Percentiles rank a stretch among this genome's conserved stretches.
Conservation (phyloP, 1,139 yeast species). For the Suhomyces ambrosiae region DNA sequence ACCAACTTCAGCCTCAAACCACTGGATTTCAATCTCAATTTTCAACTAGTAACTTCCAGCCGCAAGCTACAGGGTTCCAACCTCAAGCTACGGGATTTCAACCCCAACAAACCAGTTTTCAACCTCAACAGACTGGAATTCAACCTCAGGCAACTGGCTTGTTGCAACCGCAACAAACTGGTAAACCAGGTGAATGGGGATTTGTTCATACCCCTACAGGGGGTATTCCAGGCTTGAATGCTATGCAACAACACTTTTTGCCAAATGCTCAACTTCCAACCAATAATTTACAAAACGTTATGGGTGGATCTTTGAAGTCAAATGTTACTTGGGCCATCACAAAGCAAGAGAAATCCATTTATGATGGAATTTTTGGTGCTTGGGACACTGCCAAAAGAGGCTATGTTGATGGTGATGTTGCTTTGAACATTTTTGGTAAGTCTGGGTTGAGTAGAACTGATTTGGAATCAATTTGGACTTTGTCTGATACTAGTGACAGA, state of each 20-base stretch:
- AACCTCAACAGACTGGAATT: constrained; percentile 48
- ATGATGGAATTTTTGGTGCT: constrained; percentile 84
- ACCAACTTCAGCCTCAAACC: constrained; percentile 28
- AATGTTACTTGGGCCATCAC: constrained; percentile 76
- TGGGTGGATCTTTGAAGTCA: constrained; percentile 54
- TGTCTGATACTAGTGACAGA: constrained; percentile 68
- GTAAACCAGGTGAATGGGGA: constrained; percentile 84
- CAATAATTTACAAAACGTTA: constrained; percentile 48
- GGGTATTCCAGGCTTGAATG: constrained; percentile 74
- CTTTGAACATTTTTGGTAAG: constrained; percentile 85
- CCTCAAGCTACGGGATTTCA: constrained; percentile 39
- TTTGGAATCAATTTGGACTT: constrained; percentile 87
- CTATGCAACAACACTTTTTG: constrained; percentile 74
- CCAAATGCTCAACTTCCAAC: constrained; percentile 55
- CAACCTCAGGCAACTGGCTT: constrained; percentile 49
- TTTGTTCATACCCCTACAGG: constrained; percentile 73
- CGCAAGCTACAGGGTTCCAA: constrained; percentile 8
- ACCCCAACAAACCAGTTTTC: constrained; percentile 39
- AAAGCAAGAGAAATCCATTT: constrained; percentile 81
- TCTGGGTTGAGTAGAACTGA: constrained; percentile 86
- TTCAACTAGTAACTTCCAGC: constrained; percentile 21
- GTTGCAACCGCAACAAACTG: constrained; percentile 59
- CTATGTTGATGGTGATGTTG: constrained; percentile 74
- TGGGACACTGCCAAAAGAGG: constrained; percentile 80
- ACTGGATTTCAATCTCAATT: constrained; percentile 43